Base-by-base conservation (phyloP, 352 stramenopile genomes). In the Plasmopara viticola region DNA sequence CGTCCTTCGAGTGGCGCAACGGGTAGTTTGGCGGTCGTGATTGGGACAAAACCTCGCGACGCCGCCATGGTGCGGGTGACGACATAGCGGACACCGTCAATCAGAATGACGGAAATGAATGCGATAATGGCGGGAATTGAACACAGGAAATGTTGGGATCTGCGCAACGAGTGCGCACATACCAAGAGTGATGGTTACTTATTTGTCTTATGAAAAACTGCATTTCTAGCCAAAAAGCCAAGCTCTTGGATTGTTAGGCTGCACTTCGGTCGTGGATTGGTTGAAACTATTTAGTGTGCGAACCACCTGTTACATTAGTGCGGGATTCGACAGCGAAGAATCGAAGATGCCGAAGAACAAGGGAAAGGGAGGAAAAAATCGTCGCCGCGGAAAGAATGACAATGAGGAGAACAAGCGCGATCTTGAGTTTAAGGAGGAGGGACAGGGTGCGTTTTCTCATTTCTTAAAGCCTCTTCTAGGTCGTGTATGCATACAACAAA, bases 351-450 rank as follows among this genome's bases (percentile, higher is more conserved):
- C 81, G 60, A 94, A 94, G 74, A 89, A 90, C 75, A 94, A 94
- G 67, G 95, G 95, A 76, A 99, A 99, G 71, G 95, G 95, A 70
- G 95, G 95, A 77, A 99, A 99, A 78, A 99, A 98, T 75, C 86
- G 94, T 51, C 90, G 94, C 58, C 88, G 94, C 72, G 97, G 97
- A 72, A 99, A 99, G 83, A 97, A 97, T 70, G 95, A 99, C 62
- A 95, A 95, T 64, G 96, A 99, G 72, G 97, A 98, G 76, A 97
- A 97, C 66, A 99, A 99, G 80, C 90, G 97, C 64, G 96, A 99
- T 75, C 87, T 99, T 37, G 94, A 99, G 79, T 99, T 99, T 81
- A 99, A 99, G 74, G 97, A 99, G 71, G 94, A 98, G 49, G 96
- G 97, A 33, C 97, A 99, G 72, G 89, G 87, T 96, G 62, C 56